Evolutionary conservation across 2,329 filamentous ascomycete genomes (phyloP).

Genomic region (Xylariaceae sp.): DNA sequence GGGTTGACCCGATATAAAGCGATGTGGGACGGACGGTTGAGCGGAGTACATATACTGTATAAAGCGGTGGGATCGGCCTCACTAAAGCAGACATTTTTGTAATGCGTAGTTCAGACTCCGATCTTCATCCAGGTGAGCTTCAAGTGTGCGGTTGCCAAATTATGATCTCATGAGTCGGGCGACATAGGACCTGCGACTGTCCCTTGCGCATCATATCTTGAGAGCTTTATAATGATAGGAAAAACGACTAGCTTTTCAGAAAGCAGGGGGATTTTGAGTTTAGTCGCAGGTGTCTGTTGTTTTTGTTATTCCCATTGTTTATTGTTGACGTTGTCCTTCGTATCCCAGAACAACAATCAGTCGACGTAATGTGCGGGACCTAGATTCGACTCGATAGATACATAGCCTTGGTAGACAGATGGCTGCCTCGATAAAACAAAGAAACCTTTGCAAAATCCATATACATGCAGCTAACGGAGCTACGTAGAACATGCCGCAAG

Average conservation of each 20-base stretch:
- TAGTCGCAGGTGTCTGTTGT: neutral
- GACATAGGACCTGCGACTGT: neutral
- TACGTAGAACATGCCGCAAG: neutral
- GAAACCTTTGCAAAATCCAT: neutral
- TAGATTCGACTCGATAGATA: too few species aligned
- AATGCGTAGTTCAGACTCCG: neutral
- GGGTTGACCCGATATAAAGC: slow-evolving; percentile 88
- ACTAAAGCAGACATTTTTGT: slow-evolving; percentile 38
- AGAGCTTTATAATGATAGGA: neutral
- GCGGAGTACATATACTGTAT: slow-evolving; percentile 87
- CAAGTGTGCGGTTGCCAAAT: neutral
- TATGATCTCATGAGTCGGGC: slow-evolving; percentile 1
- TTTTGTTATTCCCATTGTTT: neutral
- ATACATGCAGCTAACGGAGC: neutral
- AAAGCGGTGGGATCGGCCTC: slow-evolving; percentile 75
- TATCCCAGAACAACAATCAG: neutral
- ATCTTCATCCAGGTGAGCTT: neutral
- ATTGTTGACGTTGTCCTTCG: neutral
- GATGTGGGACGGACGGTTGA: slow-evolving; percentile 68
- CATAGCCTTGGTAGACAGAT: too few species aligned
- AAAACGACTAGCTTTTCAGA: neutral
- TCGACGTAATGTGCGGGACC: too few species aligned
- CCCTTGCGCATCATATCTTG: slow-evolving; percentile 13
- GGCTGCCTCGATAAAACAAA: too few species aligned
- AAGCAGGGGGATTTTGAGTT: neutral